Conservation (phyloP, 352 stramenopile genomes). For the Elongisporangium anandrum region DNA sequence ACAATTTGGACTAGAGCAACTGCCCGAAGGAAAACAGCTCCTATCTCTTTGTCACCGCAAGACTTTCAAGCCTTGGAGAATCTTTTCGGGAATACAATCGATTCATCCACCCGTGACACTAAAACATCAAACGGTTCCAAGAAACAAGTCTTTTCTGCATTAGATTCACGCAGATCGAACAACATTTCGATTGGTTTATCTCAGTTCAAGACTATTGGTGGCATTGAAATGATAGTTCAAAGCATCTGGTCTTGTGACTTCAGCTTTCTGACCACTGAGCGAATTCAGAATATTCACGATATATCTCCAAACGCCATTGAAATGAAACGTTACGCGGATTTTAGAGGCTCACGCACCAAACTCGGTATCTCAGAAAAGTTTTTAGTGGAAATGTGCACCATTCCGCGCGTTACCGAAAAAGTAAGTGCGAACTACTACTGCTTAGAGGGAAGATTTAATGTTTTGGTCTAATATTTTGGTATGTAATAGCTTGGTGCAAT, state of each 20-base stretch:
- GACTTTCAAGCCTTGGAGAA: conserved; percentile 62
- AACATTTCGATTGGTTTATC: conserved; percentile 78
- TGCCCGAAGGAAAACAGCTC: conserved; percentile 50
- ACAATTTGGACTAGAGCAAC: conserved; percentile 79
- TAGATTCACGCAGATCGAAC: conserved; percentile 74
- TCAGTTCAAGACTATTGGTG: conserved; percentile 65
- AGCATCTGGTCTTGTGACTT: conserved; percentile 52
- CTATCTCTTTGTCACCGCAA: conserved; percentile 61
- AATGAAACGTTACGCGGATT: conserved; percentile 67
- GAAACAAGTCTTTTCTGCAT: conserved; percentile 42
- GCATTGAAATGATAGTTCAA: conserved; percentile 36
- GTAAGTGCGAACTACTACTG: conserved; percentile 16
- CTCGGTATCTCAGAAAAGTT: conserved; percentile 63
- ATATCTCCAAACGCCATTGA: conserved; percentile 64
- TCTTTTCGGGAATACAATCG: conserved; percentile 40
- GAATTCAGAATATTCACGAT: conserved; percentile 41
- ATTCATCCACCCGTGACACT: conserved; percentile 2
- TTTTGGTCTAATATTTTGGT: not conserved
- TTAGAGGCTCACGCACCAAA: conserved; percentile 38
- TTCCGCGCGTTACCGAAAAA: conserved; percentile 68
- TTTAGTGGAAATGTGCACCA: conserved; percentile 67
- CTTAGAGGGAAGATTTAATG: too few relatives aligned
- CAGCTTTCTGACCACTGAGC: conserved; percentile 52
- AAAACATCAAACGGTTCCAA: conserved; percentile 16
- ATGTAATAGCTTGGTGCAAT: conserved; percentile 52